Evolutionary conservation across 2,329 filamentous ascomycete species (phyloP).

Genomic region (Colletotrichum limetticola): DNA sequence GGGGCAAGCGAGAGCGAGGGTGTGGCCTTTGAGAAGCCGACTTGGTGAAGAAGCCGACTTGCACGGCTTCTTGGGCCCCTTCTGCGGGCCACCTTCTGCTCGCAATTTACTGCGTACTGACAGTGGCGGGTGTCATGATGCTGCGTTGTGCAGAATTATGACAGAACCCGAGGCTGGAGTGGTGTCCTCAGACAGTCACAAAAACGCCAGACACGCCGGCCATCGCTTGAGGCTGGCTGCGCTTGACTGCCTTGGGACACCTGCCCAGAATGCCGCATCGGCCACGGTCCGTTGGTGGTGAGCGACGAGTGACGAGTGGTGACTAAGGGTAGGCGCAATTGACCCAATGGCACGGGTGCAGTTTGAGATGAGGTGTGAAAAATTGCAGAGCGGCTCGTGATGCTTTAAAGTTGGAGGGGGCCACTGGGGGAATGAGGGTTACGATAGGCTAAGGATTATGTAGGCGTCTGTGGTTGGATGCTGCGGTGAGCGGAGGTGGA

Average conservation of each 20-base stretch:
- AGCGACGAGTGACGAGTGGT: neutral
- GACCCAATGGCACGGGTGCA: constrained; percentile 29
- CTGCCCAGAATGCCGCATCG: neutral
- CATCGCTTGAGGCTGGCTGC: neutral
- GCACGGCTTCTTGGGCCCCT: neutral
- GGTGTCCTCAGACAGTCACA: constrained; percentile 11
- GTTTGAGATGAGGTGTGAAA: constrained; percentile 34
- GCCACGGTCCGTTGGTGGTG: constrained; percentile 19
- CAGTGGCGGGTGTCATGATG: constrained; percentile 10
- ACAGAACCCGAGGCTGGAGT: neutral
- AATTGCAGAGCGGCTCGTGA: constrained; percentile 33
- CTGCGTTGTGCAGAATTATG: constrained; percentile 13
- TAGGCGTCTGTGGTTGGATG: constrained; percentile 29
- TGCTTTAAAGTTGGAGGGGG: constrained; percentile 28
- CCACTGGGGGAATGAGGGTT: constrained; percentile 20
- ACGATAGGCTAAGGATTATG: constrained; percentile 34
- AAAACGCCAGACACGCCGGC: neutral
- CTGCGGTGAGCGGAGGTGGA: constrained; percentile 17
- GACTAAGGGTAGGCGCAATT: constrained; percentile 25
- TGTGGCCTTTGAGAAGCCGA: constrained; percentile 6
- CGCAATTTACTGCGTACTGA: neutral
- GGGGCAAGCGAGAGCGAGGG: constrained; percentile 16
- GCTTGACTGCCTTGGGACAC: neutral
- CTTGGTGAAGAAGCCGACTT: neutral
- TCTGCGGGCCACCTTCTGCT: neutral